Evolutionary conservation across 805 yeast genomes (phyloP).

Genomic region (Hanseniaspora hatyaiensis): DNA sequence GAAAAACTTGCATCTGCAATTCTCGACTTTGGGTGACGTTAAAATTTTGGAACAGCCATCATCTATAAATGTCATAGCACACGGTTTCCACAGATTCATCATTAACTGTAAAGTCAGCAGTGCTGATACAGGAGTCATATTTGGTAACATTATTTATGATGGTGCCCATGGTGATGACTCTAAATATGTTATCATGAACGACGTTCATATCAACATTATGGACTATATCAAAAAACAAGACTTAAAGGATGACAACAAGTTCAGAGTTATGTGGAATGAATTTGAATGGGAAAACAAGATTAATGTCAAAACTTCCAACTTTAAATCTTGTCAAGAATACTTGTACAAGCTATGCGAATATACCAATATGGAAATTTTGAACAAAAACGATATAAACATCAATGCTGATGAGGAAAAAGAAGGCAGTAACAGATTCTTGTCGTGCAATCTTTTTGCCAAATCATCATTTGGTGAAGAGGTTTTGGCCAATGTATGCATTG

Average conservation of each 20-base stretch:
- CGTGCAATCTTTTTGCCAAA: constrained; percentile 86
- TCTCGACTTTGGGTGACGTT: constrained; percentile 90
- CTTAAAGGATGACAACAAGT: constrained; percentile 64
- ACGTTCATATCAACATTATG: constrained; percentile 91
- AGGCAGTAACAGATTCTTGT: constrained; percentile 42
- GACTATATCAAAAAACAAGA: constrained; percentile 94
- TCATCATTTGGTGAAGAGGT: constrained; percentile 97
- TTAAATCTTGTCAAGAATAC: constrained; percentile 55
- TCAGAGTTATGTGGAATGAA: constrained; percentile 98
- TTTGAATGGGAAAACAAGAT: constrained; percentile 99
- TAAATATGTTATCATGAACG: constrained; percentile 82
- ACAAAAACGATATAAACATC: constrained; percentile 64
- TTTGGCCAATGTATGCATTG: constrained; percentile 87
- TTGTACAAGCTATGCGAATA: constrained; percentile 55
- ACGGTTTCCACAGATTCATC: constrained; percentile 83
- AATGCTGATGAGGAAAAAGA: constrained; percentile 71
- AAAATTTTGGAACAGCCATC: constrained; percentile 87
- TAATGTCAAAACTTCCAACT: constrained; percentile 60
- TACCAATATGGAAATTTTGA: constrained; percentile 88
- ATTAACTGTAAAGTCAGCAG: constrained; percentile 88
- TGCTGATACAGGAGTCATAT: constrained; percentile 95
- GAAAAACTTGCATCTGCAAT: constrained; percentile 83
- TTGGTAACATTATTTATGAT: constrained; percentile 93
- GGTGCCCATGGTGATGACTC: constrained; percentile 87
- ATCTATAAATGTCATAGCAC: constrained; percentile 88